A percentile compares a stretch with the other conserved stretches of the same genome.
phyloP scores from a whole-genome alignment of 768 basidiomycete species.

The Boletus sp. region DNA sequence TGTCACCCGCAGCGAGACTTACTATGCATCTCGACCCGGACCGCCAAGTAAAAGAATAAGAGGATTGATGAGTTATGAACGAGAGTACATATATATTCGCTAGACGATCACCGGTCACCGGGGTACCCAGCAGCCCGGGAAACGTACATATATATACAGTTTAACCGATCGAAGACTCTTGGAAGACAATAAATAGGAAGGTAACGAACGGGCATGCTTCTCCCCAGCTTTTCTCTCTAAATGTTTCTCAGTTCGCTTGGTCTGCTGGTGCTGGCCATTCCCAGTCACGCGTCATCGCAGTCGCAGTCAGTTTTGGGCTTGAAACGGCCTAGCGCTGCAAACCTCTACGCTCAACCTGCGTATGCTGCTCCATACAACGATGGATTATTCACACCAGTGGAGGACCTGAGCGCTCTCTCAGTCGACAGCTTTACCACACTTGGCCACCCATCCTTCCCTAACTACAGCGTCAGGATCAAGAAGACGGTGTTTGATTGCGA shows the following conservation, averaged over 20 bases:
- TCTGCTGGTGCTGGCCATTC: constrained; percentile 15
- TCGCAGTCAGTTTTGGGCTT: constrained; percentile 21
- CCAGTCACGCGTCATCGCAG: constrained; percentile 19
- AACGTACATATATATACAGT: too few species aligned
- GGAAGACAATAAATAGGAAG: neutral
- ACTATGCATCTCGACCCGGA: neutral
- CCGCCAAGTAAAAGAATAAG: neutral
- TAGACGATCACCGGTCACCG: too few species aligned
- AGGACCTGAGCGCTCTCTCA: constrained; percentile 24
- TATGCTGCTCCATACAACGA: constrained; percentile 13
- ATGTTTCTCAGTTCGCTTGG: constrained; percentile 4
- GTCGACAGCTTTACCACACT: constrained; percentile 35
- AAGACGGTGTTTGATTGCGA: constrained; percentile 27
- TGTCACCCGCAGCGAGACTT: neutral
- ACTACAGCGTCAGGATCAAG: constrained; percentile 39
- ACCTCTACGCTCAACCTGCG: neutral
- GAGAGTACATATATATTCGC: too few species aligned
- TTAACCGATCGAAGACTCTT: too few species aligned
- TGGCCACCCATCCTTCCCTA: constrained; percentile 40
- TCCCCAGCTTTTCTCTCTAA: neutral
- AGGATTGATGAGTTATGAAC: too few species aligned
- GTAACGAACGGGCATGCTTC: neutral
- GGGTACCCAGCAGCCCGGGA: too few species aligned
- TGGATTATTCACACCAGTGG: constrained; percentile 31
- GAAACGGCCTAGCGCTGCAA: constrained; percentile 2